Evolutionary conservation across 1,284 basidiomycete species (phyloP).

Genomic region (Boletellus dicymbophilus): DNA sequence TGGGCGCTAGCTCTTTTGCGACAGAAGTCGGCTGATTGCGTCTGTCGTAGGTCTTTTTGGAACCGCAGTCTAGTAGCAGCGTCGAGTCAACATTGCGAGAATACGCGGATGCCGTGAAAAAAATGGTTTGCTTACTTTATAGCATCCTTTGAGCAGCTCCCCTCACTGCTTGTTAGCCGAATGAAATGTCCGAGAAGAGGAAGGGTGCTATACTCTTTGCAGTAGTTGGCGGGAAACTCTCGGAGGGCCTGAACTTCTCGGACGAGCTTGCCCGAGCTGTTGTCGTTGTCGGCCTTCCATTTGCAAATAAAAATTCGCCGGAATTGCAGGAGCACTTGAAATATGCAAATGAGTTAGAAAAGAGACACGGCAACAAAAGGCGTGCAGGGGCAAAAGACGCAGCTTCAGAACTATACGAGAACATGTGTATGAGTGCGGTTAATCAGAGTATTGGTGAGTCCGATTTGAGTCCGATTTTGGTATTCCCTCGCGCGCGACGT

Average conservation of each 20-base stretch:
- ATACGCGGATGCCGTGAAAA: conserved; percentile 66
- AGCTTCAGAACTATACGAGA: conserved; percentile 85
- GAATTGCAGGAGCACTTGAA: conserved; percentile 92
- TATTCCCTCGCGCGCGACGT: no score
- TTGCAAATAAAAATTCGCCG: conserved; percentile 88
- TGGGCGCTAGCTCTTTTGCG: conserved; percentile 13
- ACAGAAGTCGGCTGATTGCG: neutral
- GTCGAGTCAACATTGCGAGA: conserved; percentile 81
- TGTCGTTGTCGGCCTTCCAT: conserved; percentile 90
- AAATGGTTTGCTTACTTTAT: conserved; percentile 35
- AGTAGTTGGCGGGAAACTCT: conserved; percentile 95
- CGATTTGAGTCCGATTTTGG: no score
- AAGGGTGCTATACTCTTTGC: conserved; percentile 84
- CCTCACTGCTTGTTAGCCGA: conserved; percentile 14
- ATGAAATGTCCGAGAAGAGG: conserved; percentile 35
- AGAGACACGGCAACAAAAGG: conserved; percentile 37
- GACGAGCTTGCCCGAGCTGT: conserved; percentile 89
- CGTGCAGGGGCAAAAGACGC: conserved; percentile 63
- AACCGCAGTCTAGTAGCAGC: conserved; percentile 77
- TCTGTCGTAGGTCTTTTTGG: conserved; percentile 74
- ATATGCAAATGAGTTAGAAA: conserved; percentile 69
- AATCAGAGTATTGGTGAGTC: conserved; percentile 92
- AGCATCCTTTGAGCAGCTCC: neutral
- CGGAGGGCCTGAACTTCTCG: conserved; percentile 96
- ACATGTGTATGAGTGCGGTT: conserved; percentile 95